These are phyloP conservation scores for Corchorus olitorius DNA, from an alignment of 345 rosid species.

Conservation along the genomic window DNA sequence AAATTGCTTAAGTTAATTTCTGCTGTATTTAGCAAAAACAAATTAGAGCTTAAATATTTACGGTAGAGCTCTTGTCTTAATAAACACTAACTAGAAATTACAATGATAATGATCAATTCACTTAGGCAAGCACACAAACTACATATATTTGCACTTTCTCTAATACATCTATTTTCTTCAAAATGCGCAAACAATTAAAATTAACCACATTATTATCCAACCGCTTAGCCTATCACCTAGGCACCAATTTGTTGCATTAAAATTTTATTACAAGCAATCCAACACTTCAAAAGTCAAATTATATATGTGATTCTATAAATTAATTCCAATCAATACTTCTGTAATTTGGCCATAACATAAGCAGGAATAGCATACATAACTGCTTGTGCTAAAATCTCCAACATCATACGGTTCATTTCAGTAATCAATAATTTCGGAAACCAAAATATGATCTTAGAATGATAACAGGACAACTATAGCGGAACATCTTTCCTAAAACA, in stretches of 20 bases:
- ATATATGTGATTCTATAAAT: neutral
- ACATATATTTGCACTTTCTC: neutral
- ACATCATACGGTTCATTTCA: neutral
- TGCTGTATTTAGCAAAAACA: neutral
- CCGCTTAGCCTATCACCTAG: neutral
- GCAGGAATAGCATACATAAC: neutral
- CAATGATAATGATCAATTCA: neutral
- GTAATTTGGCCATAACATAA: neutral
- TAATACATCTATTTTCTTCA: neutral
- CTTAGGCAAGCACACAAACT: neutral
- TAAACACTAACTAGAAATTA: neutral
- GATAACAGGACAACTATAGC: neutral
- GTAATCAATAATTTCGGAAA: neutral
- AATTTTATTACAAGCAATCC: neutral
- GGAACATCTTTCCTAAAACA: neutral
- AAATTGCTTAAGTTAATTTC: neutral
- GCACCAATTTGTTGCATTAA: neutral
- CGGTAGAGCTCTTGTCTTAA: neutral
- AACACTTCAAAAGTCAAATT: neutral
- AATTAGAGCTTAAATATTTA: neutral
- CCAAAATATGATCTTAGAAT: neutral
- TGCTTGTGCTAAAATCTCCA: conserved; percentile 5
- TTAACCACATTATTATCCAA: neutral
- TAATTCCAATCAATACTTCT: conserved; percentile 4
- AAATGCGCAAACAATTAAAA: neutral